phyloP scores from a whole-genome alignment of 305 asterid genomes.

The Fraxinus dipetala region DNA sequence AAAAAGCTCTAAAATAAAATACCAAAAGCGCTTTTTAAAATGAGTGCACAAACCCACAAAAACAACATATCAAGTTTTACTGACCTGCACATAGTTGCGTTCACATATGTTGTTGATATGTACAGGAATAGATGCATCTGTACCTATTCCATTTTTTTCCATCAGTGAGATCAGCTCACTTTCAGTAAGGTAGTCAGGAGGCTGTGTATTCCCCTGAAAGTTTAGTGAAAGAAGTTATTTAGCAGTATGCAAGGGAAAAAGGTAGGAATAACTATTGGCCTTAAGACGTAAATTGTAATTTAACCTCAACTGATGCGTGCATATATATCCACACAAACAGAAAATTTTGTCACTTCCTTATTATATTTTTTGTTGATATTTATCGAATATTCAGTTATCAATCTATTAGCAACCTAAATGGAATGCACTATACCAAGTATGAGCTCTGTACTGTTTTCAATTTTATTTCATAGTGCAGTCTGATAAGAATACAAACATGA shows the following conservation, averaged over 20 bases:
- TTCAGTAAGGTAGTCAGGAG: conserved; percentile 84
- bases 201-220: conserved; percentile 69
- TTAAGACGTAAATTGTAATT: conserved; percentile 2
- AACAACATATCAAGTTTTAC: conserved; percentile 21
- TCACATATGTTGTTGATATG: conserved; percentile 89
- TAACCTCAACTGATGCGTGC: conserved; percentile 11
- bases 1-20: not conserved
- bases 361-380: not conserved
- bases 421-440: not conserved
- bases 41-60: conserved; percentile 1
- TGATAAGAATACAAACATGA: not conserved
- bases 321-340: conserved; percentile 10
- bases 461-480: not conserved
- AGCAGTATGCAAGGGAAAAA: conserved; percentile 7
- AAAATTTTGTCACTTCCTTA: not conserved
- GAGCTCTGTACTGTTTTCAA: not conserved
- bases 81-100: conserved; percentile 88
- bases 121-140: conserved; percentile 87
- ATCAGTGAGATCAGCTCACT: conserved; percentile 85
- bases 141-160: conserved; percentile 91
- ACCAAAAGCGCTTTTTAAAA: not conserved
- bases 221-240: conserved; percentile 14
- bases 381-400: not conserved
- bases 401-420: not conserved
- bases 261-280: not conserved